These are phyloP conservation scores for Populus pruinosa DNA, from an alignment of 345 rosid genomes.

Conservation along the genomic window DNA sequence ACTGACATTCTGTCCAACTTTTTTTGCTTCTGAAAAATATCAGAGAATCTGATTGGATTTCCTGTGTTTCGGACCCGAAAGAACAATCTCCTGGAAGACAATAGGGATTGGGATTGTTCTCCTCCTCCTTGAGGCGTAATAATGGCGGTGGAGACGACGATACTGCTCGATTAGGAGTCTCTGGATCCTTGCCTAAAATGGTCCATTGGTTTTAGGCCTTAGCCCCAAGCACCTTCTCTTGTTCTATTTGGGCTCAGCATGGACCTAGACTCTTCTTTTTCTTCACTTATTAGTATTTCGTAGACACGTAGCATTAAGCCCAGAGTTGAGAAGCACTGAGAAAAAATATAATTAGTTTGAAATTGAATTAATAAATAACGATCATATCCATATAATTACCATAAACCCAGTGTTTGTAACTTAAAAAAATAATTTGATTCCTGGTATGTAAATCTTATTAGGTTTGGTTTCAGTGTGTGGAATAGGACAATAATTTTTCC, in stretches of 20 bases:
- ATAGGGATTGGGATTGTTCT: background rate
- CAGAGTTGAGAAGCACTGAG: background rate
- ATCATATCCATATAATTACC: background rate
- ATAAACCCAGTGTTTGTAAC: background rate
- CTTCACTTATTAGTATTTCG: background rate
- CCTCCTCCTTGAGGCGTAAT: background rate
- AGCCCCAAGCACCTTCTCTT: background rate
- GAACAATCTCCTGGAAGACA: background rate
- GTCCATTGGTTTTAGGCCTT: background rate
- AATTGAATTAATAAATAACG: too few relatives aligned
- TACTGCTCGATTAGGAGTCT: background rate
- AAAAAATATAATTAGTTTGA: background rate
- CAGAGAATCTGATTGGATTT: background rate
- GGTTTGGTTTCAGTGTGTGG: background rate
- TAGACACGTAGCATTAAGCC: background rate
- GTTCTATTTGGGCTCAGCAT: background rate
- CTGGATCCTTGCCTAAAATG: background rate
- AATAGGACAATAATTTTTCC: too few relatives aligned
- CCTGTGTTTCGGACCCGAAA: background rate
- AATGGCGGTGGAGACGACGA: background rate
- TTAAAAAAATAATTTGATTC: background rate
- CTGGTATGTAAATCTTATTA: background rate
- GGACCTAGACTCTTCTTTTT: background rate
- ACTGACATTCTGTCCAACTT: slow-evolving; percentile 54
- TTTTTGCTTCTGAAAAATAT: background rate